Evolutionary conservation across 116 monocot species (phyloP).

Genomic region (Posidonia oceanica): DNA sequence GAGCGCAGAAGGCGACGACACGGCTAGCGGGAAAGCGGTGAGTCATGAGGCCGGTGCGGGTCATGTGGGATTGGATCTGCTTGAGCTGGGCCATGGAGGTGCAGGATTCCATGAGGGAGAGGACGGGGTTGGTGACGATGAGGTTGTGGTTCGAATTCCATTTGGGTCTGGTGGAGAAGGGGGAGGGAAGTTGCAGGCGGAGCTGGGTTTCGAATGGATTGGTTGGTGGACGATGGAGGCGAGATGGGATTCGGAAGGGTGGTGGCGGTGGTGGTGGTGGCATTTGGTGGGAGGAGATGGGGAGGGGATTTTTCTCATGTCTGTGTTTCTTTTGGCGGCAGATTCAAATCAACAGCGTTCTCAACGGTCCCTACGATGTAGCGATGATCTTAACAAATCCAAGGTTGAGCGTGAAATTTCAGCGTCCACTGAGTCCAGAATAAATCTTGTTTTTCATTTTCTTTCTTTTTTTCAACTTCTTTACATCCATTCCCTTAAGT

Average conservation of each 20-base stretch:
- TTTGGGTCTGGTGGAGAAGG: slow-evolving; percentile 4
- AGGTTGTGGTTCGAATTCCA: slow-evolving; percentile 33
- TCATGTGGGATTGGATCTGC: slow-evolving; percentile 45
- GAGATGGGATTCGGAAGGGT: background rate
- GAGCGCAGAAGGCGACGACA: slow-evolving; percentile 46
- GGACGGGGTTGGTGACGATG: slow-evolving; percentile 36
- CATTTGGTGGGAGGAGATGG: background rate
- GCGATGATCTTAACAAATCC: too few relatives aligned
- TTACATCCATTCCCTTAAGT: too few relatives aligned
- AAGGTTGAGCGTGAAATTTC: too few relatives aligned
- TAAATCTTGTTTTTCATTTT: too few relatives aligned
- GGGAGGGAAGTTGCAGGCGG: background rate
- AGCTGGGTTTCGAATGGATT: background rate
- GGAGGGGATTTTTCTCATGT: background rate
- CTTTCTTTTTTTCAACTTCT: too few relatives aligned
- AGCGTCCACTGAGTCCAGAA: too few relatives aligned
- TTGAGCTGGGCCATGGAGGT: slow-evolving; percentile 31
- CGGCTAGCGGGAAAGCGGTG: slow-evolving; percentile 48
- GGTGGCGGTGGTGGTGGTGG: background rate
- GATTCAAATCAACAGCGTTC: background rate
- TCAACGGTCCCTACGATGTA: background rate
- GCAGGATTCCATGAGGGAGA: slow-evolving; percentile 48
- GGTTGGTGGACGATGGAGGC: background rate
- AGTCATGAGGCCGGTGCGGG: slow-evolving; percentile 26
- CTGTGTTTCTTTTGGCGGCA: background rate